Evolutionary conservation across 129 eudicot genomes (phyloP).

Genomic region (Pseudognaphalium luteoalbum): DNA sequence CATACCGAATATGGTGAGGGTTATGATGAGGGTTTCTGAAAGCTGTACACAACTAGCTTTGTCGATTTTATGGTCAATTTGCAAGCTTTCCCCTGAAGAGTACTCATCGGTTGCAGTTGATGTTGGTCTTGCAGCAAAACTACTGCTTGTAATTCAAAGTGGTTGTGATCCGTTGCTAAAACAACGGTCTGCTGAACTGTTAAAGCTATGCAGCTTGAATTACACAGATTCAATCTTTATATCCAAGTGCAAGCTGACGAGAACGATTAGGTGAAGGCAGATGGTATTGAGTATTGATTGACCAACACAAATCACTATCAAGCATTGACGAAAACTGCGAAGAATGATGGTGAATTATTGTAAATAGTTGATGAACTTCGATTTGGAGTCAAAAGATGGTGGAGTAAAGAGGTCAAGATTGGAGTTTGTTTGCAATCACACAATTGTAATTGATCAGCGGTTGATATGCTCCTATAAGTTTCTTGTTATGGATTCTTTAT

Average conservation of each 20-base stretch:
- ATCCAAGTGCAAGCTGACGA: conserved; percentile 58
- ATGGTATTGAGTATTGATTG: background rate
- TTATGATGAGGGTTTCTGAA: conserved; percentile 53
- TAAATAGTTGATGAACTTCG: conserved; percentile 16
- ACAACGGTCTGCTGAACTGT: conserved; percentile 49
- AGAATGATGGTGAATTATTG: conserved; percentile 23
- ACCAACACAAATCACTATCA: conserved; percentile 7
- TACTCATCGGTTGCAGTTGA: conserved; percentile 48
- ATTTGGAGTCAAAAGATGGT: conserved; percentile 21
- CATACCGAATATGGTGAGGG: conserved; percentile 50
- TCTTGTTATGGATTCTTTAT: conserved; percentile 14
- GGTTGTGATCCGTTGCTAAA: conserved; percentile 53
- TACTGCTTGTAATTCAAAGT: conserved; percentile 51
- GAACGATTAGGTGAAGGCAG: conserved; percentile 43
- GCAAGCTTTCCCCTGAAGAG: conserved; percentile 54
- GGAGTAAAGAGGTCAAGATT: background rate
- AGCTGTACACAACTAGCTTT: conserved; percentile 44
- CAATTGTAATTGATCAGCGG: conserved; percentile 38
- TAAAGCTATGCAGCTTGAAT: conserved; percentile 57
- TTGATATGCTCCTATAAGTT: conserved; percentile 18
- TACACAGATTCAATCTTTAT: conserved; percentile 53
- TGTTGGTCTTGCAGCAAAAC: conserved; percentile 60
- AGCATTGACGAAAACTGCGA: conserved; percentile 17
- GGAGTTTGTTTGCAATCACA: conserved; percentile 27
- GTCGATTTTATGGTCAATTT: conserved; percentile 48